Base-by-base conservation (phyloP, 768 basidiomycete species). In the Pleurotus citrinopileatus region DNA sequence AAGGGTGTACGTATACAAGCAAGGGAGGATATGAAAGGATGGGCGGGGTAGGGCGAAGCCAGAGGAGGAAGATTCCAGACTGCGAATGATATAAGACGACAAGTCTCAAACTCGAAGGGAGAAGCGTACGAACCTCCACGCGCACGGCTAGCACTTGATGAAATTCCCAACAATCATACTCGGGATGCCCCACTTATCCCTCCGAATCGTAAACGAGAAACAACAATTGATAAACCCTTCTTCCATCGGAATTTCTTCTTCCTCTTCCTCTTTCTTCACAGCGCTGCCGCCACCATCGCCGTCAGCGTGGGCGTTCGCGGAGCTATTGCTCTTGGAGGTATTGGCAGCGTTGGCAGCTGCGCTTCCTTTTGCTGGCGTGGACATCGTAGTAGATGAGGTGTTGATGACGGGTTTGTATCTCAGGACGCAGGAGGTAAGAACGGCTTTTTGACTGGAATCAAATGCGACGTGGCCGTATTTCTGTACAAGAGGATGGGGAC, bases 401-500 rank as follows among this genome's bases (percentile, higher is more conserved):
- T 81, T 81, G 42, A 87, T 70, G 2, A 75, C 62, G 0, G 91
- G 91, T 62, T 89, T 91, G 65, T 81, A 91, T 13, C 90, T 83
- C 52, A 96, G 73, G 15, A 93, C 90, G 64, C 93, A 96, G 8
- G 91, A 92, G 20, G 94, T 96, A 22, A 96, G 81, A 13, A 95
- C 93, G 1, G 93, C 93, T 67, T 96, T 95, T 69, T 95, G 93
- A 2, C 76, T 80, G n/a, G 88, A 86, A 70, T 94, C 91, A 58
- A 95, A 94, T 0, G 93, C 94, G 59, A 95, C 91, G 54, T 89
- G 84, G 53, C 93, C 94, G 63, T 97, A 97, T 87, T 97, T 94
- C 90, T 94, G 67, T 42, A 40, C 36, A 4, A n/a, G n/a, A 19
- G 50, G 20, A 29, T 10, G 25, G 43, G 50, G 15, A 40, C 26